These are phyloP conservation scores for Metschnikowia sp. DNA, from an alignment of 805 yeast genomes.

Conservation along the genomic window DNA sequence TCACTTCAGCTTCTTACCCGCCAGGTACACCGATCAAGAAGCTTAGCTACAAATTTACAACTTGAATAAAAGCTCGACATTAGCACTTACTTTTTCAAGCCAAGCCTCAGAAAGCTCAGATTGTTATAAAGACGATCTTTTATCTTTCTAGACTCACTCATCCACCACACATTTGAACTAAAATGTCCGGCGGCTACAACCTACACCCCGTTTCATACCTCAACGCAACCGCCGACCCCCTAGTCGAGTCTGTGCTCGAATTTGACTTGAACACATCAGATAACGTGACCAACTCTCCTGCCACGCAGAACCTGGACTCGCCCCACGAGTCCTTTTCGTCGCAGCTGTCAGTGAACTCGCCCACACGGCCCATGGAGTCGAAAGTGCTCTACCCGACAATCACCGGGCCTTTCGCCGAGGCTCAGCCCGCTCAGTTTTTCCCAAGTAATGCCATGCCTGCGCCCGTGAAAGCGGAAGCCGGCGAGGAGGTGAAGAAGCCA, in stretches of 20 bases:
- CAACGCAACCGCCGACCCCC: conserved; percentile 31
- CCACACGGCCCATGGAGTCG: conserved; percentile 19
- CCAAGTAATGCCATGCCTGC: neutral
- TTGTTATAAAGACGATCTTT: too few relatives aligned
- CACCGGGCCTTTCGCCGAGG: neutral
- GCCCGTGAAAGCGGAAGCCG: neutral
- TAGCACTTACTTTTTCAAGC: neutral
- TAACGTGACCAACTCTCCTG: conserved; percentile 24
- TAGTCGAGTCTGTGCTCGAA: conserved; percentile 24
- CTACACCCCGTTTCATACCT: conserved; percentile 44
- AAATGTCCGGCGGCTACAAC: conserved; percentile 35
- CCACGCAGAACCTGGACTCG: conserved; percentile 27
- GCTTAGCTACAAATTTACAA: too few relatives aligned
- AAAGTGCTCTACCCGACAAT: conserved; percentile 1
- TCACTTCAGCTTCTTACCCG: too few relatives aligned
- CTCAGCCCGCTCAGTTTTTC: neutral
- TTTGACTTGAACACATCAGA: conserved; percentile 27
- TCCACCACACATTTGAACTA: neutral
- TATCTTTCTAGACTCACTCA: too few relatives aligned
- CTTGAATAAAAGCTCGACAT: too few relatives aligned
- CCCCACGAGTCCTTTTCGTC: conserved; percentile 38
- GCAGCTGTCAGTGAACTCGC: conserved; percentile 36
- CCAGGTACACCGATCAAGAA: too few relatives aligned
- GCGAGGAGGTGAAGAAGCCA: conserved; percentile 15
- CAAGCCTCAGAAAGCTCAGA: neutral